Percentiles rank a stretch among this genome's conserved stretches.
These are phyloP conservation scores for Metschnikowia drakensbergensis DNA, from an alignment of 805 yeast genomes.

Conservation along the genomic window DNA sequence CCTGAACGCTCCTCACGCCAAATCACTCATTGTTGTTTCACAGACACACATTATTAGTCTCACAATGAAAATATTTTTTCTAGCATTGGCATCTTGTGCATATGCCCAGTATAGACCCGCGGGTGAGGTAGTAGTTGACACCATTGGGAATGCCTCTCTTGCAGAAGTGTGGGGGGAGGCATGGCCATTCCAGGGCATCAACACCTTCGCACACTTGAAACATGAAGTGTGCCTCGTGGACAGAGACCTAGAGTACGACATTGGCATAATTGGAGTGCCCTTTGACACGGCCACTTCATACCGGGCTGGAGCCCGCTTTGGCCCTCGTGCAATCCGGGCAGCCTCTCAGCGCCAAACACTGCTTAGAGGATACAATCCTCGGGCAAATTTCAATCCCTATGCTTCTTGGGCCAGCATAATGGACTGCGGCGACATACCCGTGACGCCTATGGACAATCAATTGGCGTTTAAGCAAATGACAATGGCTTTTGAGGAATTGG, in stretches of 20 bases:
- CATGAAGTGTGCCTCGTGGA: conserved; percentile 54
- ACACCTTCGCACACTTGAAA: conserved; percentile 72
- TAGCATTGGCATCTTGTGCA: neutral
- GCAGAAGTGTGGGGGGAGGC: conserved; percentile 66
- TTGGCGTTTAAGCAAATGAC: conserved; percentile 54
- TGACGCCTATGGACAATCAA: conserved; percentile 55
- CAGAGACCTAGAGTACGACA: conserved; percentile 50
- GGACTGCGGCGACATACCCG: conserved; percentile 59
- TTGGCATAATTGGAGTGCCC: conserved; percentile 75
- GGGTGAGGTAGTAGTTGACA: conserved; percentile 6
- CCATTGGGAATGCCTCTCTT: conserved; percentile 21
- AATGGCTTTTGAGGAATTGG: conserved; percentile 51
- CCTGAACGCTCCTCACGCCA: no score
- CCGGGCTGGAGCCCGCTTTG: conserved; percentile 80
- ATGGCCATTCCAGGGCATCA: conserved; percentile 69
- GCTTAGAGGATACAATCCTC: conserved; percentile 63
- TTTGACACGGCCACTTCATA: conserved; percentile 80
- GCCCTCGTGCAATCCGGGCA: conserved; percentile 66
- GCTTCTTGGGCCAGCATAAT: conserved; percentile 45
- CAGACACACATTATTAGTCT: no score
- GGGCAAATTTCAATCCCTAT: conserved; percentile 57
- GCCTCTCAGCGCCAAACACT: conserved; percentile 71
- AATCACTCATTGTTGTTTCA: no score
- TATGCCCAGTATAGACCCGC: conserved; percentile 6
- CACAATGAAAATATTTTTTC: neutral